These are phyloP conservation scores for Eugenia klotzschiana DNA, from an alignment of 441 rosid species.

Conservation along the genomic window DNA sequence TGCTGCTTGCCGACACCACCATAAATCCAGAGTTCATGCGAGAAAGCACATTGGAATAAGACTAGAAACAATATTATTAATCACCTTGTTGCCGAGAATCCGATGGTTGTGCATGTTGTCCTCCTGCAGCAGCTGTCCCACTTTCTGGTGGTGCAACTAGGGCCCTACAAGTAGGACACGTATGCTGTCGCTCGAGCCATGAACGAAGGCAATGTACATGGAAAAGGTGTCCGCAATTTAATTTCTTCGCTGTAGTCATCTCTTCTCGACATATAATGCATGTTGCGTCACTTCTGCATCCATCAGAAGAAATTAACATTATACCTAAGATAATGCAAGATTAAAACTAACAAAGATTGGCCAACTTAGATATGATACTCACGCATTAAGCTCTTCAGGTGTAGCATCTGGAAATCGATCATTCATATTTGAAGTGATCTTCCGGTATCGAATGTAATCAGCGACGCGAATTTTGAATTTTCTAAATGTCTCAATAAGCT, in stretches of 20 bases:
- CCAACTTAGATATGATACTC: slow-evolving; percentile 13
- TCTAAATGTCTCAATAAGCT: slow-evolving; percentile 92
- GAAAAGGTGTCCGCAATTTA: slow-evolving; percentile 88
- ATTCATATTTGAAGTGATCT: slow-evolving; percentile 93
- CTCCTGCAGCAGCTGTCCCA: slow-evolving; percentile 32
- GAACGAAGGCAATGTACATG: slow-evolving; percentile 97
- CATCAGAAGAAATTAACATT: slow-evolving; percentile 8
- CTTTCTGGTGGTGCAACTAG: slow-evolving; percentile 77
- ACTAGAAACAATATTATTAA: not conserved
- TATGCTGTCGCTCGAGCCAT: slow-evolving; percentile 94
- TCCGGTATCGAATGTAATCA: slow-evolving; percentile 84
- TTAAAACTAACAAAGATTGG: not conserved
- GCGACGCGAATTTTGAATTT: slow-evolving; percentile 85
- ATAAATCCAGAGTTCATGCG: not conserved
- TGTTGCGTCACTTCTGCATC: slow-evolving; percentile 83
- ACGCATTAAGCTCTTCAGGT: slow-evolving; percentile 79
- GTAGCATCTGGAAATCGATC: slow-evolving; percentile 93
- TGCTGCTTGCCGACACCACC: not conserved
- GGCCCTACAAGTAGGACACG: slow-evolving; percentile 96
- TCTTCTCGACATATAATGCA: slow-evolving; percentile 97
- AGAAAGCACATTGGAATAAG: not conserved
- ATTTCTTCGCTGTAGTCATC: slow-evolving; percentile 87
- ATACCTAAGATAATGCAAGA: not conserved
- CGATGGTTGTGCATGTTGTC: slow-evolving; percentile 39
- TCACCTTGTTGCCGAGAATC: slow-evolving; percentile 54